Percentiles rank a stretch among this genome's conserved stretches.
These are phyloP conservation scores for Erythrophleum ivorense DNA, from an alignment of 331 rosid genomes.

Conservation along the genomic window DNA sequence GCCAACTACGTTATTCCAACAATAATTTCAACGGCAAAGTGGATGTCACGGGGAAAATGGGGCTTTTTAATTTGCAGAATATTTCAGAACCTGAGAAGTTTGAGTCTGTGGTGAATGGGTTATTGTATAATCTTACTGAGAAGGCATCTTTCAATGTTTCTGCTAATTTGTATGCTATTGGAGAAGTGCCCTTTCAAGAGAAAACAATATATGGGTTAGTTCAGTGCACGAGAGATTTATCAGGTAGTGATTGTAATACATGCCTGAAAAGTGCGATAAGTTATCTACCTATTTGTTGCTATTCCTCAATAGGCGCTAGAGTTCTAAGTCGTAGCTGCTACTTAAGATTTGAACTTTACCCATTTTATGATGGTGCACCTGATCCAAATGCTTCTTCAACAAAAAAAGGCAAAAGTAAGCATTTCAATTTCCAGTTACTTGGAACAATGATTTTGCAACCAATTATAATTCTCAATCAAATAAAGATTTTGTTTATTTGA, in stretches of 20 bases:
- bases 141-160: slow-evolving; percentile 49
- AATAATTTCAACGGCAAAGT: slow-evolving; percentile 50
- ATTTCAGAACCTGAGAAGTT: slow-evolving; percentile 50
- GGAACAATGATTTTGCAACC: no score
- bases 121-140: slow-evolving; percentile 43
- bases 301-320: slow-evolving; percentile 63
- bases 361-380: slow-evolving; percentile 44
- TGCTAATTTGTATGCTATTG: slow-evolving; percentile 47
- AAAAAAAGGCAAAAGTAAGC: slow-evolving; percentile 41
- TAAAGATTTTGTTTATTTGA: not conserved
- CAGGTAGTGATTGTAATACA: slow-evolving; percentile 48
- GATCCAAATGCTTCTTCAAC: slow-evolving; percentile 22
- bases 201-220: slow-evolving; percentile 58
- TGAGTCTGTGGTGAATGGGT: slow-evolving; percentile 42
- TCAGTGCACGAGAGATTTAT: slow-evolving; percentile 66
- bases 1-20: slow-evolving; percentile 61
- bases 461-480: not conserved
- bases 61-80: slow-evolving; percentile 36
- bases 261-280: slow-evolving; percentile 53
- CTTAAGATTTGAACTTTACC: slow-evolving; percentile 61
- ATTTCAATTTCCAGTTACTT: not conserved
- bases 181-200: slow-evolving; percentile 44
- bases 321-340: slow-evolving; percentile 64
- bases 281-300: slow-evolving; percentile 36
- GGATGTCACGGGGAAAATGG: slow-evolving; percentile 42